Evolutionary conservation across 306 rosid genomes (phyloP), one percentile per base, ranked within the genome.

Genomic region (Prunus fruticosa): DNA sequence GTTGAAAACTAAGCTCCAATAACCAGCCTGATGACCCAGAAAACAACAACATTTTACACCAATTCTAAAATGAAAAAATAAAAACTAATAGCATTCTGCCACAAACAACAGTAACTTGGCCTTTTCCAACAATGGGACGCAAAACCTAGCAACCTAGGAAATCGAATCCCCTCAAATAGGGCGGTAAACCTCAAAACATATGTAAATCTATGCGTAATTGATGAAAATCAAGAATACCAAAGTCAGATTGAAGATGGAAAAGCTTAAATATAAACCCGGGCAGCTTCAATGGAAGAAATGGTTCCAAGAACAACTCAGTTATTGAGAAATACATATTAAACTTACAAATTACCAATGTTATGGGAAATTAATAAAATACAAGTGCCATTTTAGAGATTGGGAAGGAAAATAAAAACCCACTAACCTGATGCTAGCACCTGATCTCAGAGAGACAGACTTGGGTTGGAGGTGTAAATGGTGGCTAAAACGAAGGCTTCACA

Each of bases 391-490:
- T 38, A 38, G 8, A 34, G 7, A 38, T 38, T 38, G 43, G 43
- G 43, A 38, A 38, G 43, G 43, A 38, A 38, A 38, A 38, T 38
- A 38, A 38, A 38, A 38, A 38, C 43, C 43, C 12, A 58, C 77
- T 73, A 25, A 73, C 77, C 77, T 45, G 58, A 73, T 19, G 56
- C 16, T 3, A 3, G 46, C 28, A 43, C 45, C 77, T 60, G 77
- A 58, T 60, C 68, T 45, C 57, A 9, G 77, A 73, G 77, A 20
- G 13, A 73, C 27, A 45, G 68, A 58, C 57, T 25, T 25, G 68
- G 50, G 45, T 25, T 43, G 68, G 50, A 60, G 76, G 63, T 43
- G 67, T 25, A 49, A 45, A 45, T 23, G 3, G 66, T 23, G 3
- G 66, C 54, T 23, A 7, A 16, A 58, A 11, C 28, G 19, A 15